Base-by-base conservation (phyloP, 768 basidiomycete genomes). In the Suillus subalutaceus region DNA sequence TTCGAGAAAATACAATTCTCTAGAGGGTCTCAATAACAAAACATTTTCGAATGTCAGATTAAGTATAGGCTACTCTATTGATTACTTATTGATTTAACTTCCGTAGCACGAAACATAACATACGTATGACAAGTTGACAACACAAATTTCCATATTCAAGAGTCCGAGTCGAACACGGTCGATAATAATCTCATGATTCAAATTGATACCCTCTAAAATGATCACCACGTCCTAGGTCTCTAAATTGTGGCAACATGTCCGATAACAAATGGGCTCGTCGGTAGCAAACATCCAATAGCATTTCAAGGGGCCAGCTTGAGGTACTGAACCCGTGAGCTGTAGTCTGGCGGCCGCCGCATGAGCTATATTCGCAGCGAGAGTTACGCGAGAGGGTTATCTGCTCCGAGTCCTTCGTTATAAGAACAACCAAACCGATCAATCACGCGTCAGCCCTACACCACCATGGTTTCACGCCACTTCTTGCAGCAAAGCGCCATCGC, bases 401-500 rank as follows among this genome's bases (percentile, higher is more conserved):
- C 23, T 38, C 20, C 12, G 20, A 20, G 56, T 37, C 12, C 9
- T 6, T 5, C 8, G 38, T 23, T 23, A 59, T 59, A 60, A 60
- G 18, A 43, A 43, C 59, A 10, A 23, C 38, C 10, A 62, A 62
- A 65, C 38, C 13, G 40, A 30, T 41, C 40, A 10, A 41, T 59
- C 58, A 10, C 4, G 12, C 16, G 23, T 66, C 9, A 3, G 6
- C 30, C 1, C 10, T 16, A 38, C 63, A 23, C 23, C 38, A 9
- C 16, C 37, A 64, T 64, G 63, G 69, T 73, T 58, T 73, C 78
- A 40, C 75, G 78, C 63, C 77, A 72, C 67, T 68, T 71, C 63
- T 76, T 80, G 37, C 79, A 81, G 65, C 75, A 81, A 70, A 76
- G 71, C 65, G 68, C 81, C 41, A 63, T 84, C 23, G 75, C 73